Conservation (phyloP, 2,329 filamentous ascomycete genomes). For the Claviceps capensis region DNA sequence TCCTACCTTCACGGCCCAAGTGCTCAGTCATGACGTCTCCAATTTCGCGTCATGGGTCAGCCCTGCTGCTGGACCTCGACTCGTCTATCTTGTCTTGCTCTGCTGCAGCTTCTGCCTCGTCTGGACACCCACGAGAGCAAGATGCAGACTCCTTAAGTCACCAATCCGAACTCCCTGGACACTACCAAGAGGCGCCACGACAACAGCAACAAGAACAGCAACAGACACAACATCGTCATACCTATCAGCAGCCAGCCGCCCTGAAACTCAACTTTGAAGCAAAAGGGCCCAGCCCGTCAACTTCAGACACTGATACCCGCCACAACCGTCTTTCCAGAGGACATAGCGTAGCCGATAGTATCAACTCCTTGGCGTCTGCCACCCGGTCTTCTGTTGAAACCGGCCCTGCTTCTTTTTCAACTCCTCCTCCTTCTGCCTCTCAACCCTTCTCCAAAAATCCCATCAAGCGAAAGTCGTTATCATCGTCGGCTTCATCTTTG, state of each 20-base stretch:
- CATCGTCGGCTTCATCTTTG: constrained; percentile 37
- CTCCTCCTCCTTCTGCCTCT: constrained; percentile 8
- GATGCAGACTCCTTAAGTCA: not conserved
- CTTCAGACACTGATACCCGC: constrained; percentile 4
- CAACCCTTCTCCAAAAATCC: constrained; percentile 13
- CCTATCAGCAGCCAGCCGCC: not conserved
- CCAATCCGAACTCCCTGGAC: constrained; percentile 3
- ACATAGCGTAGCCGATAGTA: constrained; percentile 3
- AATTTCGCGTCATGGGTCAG: constrained; percentile 4
- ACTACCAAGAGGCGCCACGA: not conserved
- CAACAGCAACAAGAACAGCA: not conserved
- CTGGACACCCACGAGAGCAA: constrained; percentile 14
- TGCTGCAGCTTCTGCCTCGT: constrained; percentile 26
- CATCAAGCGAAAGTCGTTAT: constrained; percentile 49
- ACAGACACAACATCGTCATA: constrained; percentile 7
- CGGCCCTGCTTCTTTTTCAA: constrained; percentile 2
- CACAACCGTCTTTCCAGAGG: constrained; percentile 4
- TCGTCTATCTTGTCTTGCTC: constrained; percentile 12
- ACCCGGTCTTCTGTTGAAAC: constrained; percentile 1
- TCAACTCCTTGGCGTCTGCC: constrained; percentile 4
- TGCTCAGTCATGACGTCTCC: constrained; percentile 13
- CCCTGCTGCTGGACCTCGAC: constrained; percentile 1
- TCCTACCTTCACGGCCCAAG: constrained; percentile 4
- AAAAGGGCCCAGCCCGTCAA: not conserved
- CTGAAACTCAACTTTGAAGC: not conserved